phyloP scores from a whole-genome alignment of 75 land plant species.

The Adiantum capillusveneris region DNA sequence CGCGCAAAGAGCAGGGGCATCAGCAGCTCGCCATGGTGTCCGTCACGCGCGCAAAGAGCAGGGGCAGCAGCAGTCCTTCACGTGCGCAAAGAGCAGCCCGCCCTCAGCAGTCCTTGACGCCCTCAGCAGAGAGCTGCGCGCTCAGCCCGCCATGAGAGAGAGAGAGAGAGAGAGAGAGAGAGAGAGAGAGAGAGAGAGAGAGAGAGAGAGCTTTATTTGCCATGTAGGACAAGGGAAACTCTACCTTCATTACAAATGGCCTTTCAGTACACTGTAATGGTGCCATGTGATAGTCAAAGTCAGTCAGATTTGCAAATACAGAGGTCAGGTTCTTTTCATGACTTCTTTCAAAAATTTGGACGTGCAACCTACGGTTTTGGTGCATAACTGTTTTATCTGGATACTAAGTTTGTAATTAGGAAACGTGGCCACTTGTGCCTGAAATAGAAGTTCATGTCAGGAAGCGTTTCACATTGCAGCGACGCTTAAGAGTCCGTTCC shows the following conservation, averaged over 20 bases:
- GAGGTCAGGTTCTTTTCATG: constrained; percentile 1
- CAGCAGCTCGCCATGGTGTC: too few relatives aligned
- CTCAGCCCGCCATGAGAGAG: too few relatives aligned
- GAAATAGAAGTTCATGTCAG: constrained; percentile 44
- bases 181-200: too few relatives aligned
- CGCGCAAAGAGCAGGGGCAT: too few relatives aligned
- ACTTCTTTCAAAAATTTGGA: too few relatives aligned
- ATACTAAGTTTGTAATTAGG: background rate
- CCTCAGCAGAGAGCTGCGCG: too few relatives aligned
- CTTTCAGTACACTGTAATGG: constrained; percentile 83
- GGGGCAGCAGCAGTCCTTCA: too few relatives aligned
- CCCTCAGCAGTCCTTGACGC: too few relatives aligned
- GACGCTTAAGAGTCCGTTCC: constrained; percentile 75
- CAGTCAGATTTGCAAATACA: background rate
- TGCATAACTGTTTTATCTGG: background rate
- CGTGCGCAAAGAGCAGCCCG: too few relatives aligned
- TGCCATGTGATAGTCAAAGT: constrained; percentile 45
- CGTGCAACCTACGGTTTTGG: background rate
- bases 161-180: too few relatives aligned
- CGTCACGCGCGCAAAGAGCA: too few relatives aligned
- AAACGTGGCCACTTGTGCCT: too few relatives aligned
- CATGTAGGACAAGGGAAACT: constrained; percentile 55
- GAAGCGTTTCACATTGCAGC: constrained; percentile 37
- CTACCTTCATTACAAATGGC: constrained; percentile 86
- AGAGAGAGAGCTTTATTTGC: background rate